Base-by-base conservation (phyloP, 2,329 filamentous ascomycete species). In the Fusarium miscanthi region DNA sequence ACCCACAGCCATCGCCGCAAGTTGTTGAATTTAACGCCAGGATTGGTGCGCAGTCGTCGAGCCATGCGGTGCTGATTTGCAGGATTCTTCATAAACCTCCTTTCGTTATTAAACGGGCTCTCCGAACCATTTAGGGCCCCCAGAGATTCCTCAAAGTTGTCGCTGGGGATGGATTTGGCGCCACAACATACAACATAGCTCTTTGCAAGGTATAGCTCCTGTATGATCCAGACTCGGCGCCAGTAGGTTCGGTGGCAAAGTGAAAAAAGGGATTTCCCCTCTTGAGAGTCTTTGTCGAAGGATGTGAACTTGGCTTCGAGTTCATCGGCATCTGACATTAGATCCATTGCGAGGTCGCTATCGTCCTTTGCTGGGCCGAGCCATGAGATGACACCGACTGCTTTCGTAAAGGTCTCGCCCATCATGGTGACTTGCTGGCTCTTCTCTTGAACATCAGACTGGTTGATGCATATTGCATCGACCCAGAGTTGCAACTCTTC, bases 391-490 rank as follows among this genome's bases (percentile, higher is more conserved):
- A 33, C 30, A 33, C 46, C 5, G 3, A 10, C 1, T 23, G 46
- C 46, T 0, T 3, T 7, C 0, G 1, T 13, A 5, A 49, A 49
- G 0, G 8, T 49, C 1, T 49, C 6, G 2, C 46, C 46, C 46
- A 49, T 49, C 21, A 33, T 33, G 5, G 46, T 3, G 5, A 49
- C 46, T 23, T 49, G 30, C 11, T 23, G 0, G 10, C 30, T 49
- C 1, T 49, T 49, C 7, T 49, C 30, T 0, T 16, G 0, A 8
- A 35, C 10, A 19, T 60, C 7, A 0, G 45, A 30, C 38, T 60
- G 58, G 4, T 52, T 53, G 31, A 59, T 59, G 6, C 56, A 59
- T 16, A 58, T 16, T 4, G 54, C 25, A 21, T 49, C 31, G 4
- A 49, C 37, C 30, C 57, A 43, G 4, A 43, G 45, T 4, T 7